Evolutionary conservation across 2,329 filamentous ascomycete species (phyloP).

Genomic region (Dactylellina haptotyla): DNA sequence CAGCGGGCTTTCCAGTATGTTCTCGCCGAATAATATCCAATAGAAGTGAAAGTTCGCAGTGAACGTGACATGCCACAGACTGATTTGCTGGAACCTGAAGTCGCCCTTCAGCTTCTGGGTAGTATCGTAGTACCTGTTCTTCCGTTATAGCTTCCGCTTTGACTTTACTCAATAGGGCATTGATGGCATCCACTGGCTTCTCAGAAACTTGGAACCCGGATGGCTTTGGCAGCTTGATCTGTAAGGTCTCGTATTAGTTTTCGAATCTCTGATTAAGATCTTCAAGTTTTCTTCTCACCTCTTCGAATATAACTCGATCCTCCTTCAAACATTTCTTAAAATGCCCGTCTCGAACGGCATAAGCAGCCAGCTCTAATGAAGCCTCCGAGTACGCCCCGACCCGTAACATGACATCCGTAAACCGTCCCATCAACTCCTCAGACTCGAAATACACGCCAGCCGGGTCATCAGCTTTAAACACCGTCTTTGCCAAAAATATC

Average conservation of each 20-base stretch:
- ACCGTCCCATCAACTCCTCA: conserved; percentile 21
- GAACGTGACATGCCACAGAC: conserved; percentile 5
- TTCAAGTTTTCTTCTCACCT: conserved; percentile 12
- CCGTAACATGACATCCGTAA: conserved; percentile 13
- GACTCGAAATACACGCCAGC: conserved; percentile 18
- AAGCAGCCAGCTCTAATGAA: not conserved
- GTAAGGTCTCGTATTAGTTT: not conserved
- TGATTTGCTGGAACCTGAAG: not conserved
- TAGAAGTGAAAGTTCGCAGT: conserved; percentile 19
- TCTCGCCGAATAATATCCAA: conserved; percentile 7
- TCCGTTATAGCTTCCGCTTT: conserved; percentile 9
- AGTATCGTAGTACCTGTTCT: not conserved
- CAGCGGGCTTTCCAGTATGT: not conserved
- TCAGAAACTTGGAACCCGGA: not conserved
- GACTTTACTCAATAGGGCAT: conserved; percentile 6
- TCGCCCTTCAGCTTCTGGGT: not conserved
- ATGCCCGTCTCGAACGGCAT: not conserved
- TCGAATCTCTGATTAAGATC: not conserved
- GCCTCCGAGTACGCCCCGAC: conserved; percentile 15
- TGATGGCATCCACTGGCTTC: conserved; percentile 25
- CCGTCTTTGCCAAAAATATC: conserved; percentile 26
- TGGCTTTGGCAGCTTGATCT: conserved; percentile 1
- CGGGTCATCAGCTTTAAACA: conserved; percentile 3
- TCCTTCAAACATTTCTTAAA: conserved; percentile 20
- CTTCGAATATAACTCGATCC: conserved; percentile 5